A percentile compares a stretch with the other conserved stretches of the same genome.
Evolutionary conservation across 2,329 filamentous ascomycete species (phyloP).

Genomic region (Fonsecaea multimorphosa): DNA sequence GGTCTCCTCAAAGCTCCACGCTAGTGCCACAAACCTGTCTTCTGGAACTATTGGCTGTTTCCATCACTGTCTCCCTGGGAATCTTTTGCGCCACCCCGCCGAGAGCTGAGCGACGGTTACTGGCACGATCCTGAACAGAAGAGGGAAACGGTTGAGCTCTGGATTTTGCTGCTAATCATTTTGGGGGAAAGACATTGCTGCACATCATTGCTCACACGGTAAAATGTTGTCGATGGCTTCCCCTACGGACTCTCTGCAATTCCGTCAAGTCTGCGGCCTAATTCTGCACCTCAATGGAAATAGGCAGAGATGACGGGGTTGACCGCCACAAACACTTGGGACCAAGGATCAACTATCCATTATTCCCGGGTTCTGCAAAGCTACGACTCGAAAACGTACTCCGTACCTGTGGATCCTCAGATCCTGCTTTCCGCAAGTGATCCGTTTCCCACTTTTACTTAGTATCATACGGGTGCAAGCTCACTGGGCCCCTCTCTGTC

Average conservation of each 20-base stretch:
- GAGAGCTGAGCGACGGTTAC: constrained; percentile 12
- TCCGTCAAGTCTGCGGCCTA: constrained; percentile 5
- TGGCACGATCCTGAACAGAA: constrained; percentile 8
- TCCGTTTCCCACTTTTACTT: constrained; percentile 8
- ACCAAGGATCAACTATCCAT: constrained; percentile 2
- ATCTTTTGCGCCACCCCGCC: background rate
- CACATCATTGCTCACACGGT: constrained; percentile 5
- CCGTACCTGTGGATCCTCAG: constrained; percentile 2
- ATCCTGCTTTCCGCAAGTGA: constrained; percentile 1
- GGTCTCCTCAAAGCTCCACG: constrained; percentile 13
- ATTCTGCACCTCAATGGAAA: constrained; percentile 13
- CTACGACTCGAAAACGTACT: background rate
- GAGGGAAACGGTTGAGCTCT: constrained; percentile 4
- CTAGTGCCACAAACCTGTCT: constrained; percentile 16
- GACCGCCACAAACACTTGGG: constrained; percentile 10
- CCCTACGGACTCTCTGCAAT: background rate
- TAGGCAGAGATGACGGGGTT: constrained; percentile 5
- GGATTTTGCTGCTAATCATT: background rate
- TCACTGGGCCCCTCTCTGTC: background rate
- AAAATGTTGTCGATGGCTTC: background rate
- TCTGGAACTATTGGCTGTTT: constrained; percentile 23
- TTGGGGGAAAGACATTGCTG: background rate
- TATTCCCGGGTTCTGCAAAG: background rate
- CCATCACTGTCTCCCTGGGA: constrained; percentile 8
- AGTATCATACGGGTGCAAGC: background rate